Evolutionary conservation across 352 stramenopile genomes (phyloP), one percentile per base, ranked within the genome.

Genomic region (Hyaloperonospora arabidopsidis): DNA sequence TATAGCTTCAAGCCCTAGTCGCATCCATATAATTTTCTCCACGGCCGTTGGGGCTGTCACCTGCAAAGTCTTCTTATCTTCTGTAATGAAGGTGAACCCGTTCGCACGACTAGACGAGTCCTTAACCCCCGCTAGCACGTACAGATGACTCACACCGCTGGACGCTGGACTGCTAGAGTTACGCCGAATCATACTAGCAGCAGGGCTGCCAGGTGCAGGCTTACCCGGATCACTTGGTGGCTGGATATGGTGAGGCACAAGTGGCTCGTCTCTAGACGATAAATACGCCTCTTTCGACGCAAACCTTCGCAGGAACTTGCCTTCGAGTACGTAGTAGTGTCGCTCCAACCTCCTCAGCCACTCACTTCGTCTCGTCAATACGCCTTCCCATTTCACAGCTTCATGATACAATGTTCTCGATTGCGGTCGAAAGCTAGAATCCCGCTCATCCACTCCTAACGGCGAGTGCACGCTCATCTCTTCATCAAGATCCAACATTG

Each of bases 1-100:
- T 41, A 94, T 92, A 5, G 84, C 81, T 55, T 94, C 84, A 0
- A 91, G 64, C 14, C 76, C 79, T 5, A 94, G 66, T 1, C 84
- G 81, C 82, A 92, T 94, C 84, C 84, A 94, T 23, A 94, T 91
- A 21, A 94, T 65, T 47, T 89, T 89, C 49, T 94, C 84, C 4
- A 94, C 83, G 7, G 82, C 68, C 5, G 78, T 91, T 13, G 81
- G 79, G 0, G 84, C 79, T 13, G 71, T 76, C 13, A 94, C 68
- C 46, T 90, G 84, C 46, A 94, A 43, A 15, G 70, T 91, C 54
- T 90, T 91, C 58, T 90, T 90, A 55, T 93, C 83, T 61, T 90
- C 79, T 1, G 81, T 91, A 49, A 89, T 90, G 55, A 93, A 89
- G n/a, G 83, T 90, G 45, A 93, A 91, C 1, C 83, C 83, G 44